Evolutionary conservation across 805 yeast genomes (phyloP).

Genomic region (Jamesozyma jinghongensis): DNA sequence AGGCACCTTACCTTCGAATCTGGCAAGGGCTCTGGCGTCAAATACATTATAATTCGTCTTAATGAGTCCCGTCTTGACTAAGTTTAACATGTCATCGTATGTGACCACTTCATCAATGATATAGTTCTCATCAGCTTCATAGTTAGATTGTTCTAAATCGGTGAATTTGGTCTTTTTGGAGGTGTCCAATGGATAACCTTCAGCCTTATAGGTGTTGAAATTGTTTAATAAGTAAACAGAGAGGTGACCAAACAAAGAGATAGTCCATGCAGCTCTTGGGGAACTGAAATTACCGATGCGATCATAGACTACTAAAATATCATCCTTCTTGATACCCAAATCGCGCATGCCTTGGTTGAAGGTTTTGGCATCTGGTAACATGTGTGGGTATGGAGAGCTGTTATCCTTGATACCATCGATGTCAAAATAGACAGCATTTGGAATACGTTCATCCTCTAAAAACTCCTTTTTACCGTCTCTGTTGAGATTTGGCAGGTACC

Average conservation of each 20-base stretch:
- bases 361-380: slow-evolving; percentile 59
- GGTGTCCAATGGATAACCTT: slow-evolving; percentile 40
- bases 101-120: slow-evolving; percentile 44
- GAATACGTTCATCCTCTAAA: slow-evolving; percentile 48
- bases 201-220: slow-evolving; percentile 42
- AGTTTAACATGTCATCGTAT: slow-evolving; percentile 55
- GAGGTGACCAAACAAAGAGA: slow-evolving; percentile 69
- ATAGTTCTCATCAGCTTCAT: slow-evolving; percentile 31
- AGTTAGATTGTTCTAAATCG: slow-evolving; percentile 22
- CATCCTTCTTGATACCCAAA: slow-evolving; percentile 48
- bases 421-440: slow-evolving; percentile 65
- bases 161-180: slow-evolving; percentile 11
- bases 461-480: slow-evolving; percentile 49
- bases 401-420: slow-evolving; percentile 59
- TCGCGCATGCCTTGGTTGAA: slow-evolving; percentile 47
- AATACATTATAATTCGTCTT: slow-evolving; percentile 44
- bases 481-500: slow-evolving; percentile 80
- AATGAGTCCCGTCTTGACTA: slow-evolving; percentile 43
- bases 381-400: slow-evolving; percentile 70
- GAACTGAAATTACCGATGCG: slow-evolving; percentile 75
- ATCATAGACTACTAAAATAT: slow-evolving; percentile 74
- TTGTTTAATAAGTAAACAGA: slow-evolving; percentile 64
- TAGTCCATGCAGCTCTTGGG: slow-evolving; percentile 90
- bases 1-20: slow-evolving; percentile 72
- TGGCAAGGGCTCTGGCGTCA: slow-evolving; percentile 72